These are phyloP conservation scores for Gypsophila paniculata DNA, from an alignment of 179 eudicot species.

Conservation along the genomic window DNA sequence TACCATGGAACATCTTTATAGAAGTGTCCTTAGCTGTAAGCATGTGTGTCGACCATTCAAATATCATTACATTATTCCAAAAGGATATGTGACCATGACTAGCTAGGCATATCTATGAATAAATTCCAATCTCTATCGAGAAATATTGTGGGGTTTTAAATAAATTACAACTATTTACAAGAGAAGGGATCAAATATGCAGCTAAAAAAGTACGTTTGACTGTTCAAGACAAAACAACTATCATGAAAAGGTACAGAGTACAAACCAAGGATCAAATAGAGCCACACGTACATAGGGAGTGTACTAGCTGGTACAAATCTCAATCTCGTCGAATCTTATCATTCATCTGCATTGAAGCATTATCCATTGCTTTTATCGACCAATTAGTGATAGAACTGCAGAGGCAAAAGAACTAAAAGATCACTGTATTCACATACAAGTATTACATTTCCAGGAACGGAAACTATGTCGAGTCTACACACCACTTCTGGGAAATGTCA, in stretches of 20 bases:
- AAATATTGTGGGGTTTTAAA: not conserved
- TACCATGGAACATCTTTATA: not conserved
- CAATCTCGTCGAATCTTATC: conserved; percentile 48
- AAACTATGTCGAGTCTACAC: not conserved
- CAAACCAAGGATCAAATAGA: conserved; percentile 46
- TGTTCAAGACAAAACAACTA: not conserved
- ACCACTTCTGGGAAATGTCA: conserved; percentile 52
- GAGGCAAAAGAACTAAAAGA: not conserved
- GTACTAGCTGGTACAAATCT: conserved; percentile 33
- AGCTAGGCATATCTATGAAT: not conserved
- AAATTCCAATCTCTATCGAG: not conserved
- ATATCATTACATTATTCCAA: not conserved
- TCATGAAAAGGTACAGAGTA: not conserved
- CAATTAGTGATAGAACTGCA: conserved; percentile 51
- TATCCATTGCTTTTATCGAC: conserved; percentile 46
- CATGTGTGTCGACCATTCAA: not conserved
- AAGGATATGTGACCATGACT: not conserved
- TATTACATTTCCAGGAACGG: not conserved
- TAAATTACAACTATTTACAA: not conserved
- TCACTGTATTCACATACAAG: not conserved
- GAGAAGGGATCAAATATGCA: not conserved
- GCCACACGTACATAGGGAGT: conserved; percentile 45
- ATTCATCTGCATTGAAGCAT: conserved; percentile 46
- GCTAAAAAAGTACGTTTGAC: not conserved
- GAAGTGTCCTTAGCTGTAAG: not conserved